Evolutionary conservation across 2,329 filamentous ascomycete genomes (phyloP).

Genomic region (Penicillium sp.): DNA sequence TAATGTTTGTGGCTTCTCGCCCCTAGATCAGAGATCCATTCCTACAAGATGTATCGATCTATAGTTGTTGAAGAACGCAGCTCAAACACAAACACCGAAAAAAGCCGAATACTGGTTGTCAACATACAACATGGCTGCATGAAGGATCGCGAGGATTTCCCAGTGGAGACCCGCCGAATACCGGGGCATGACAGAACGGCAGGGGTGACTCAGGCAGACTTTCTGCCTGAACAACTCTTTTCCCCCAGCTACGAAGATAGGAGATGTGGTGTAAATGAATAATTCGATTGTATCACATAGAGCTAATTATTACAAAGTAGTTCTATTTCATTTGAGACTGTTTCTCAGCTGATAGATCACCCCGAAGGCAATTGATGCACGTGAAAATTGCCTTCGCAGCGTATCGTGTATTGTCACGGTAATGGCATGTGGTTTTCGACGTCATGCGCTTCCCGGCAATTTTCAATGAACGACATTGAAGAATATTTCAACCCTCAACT

Average conservation of each 20-base stretch:
- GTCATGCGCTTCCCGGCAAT: constrained; percentile 17
- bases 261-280: too few species aligned
- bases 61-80: background rate
- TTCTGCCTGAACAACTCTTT: background rate
- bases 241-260: background rate
- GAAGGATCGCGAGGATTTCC: background rate
- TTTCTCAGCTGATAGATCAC: background rate
- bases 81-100: background rate
- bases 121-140: background rate
- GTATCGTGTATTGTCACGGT: constrained; percentile 19
- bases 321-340: background rate
- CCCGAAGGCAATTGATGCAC: constrained; percentile 11
- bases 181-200: constrained; percentile 26
- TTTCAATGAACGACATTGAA: constrained; percentile 2
- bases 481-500: background rate
- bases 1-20: background rate
- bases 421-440: constrained; percentile 19
- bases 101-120: background rate
- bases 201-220: constrained; percentile 21
- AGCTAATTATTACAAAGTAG: background rate
- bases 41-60: background rate
- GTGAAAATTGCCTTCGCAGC: constrained; percentile 20
- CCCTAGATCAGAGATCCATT: background rate
- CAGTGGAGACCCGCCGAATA: constrained; percentile 25
- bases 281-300: background rate